Evolutionary conservation across 306 rosid genomes (phyloP).

Genomic region (Dryas alaskensis): DNA sequence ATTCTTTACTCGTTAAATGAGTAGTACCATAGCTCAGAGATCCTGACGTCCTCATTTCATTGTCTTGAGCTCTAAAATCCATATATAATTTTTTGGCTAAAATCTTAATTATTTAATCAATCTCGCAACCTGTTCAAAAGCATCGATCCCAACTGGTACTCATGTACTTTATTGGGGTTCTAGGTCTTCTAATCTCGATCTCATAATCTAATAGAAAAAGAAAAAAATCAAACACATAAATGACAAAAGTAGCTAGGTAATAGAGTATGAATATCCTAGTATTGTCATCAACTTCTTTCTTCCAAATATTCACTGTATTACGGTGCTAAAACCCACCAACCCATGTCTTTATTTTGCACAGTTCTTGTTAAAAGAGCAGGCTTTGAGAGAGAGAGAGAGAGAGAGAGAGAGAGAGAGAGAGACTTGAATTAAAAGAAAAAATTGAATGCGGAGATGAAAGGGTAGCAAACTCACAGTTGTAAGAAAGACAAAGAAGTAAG

Average conservation of each 20-base stretch:
- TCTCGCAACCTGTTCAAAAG: background rate
- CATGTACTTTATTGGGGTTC: slow-evolving; percentile 17
- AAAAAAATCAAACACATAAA: background rate
- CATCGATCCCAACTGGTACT: slow-evolving; percentile 3
- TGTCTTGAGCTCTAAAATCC: slow-evolving; percentile 43
- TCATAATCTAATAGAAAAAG: background rate
- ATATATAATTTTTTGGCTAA: slow-evolving; percentile 11
- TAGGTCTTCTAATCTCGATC: background rate
- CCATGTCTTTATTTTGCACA: slow-evolving; percentile 12
- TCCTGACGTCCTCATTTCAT: slow-evolving; percentile 38
- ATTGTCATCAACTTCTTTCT: background rate
- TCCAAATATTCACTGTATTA: background rate
- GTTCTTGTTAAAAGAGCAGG: slow-evolving; percentile 6
- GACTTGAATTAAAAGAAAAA: background rate
- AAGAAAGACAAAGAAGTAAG: slow-evolving; percentile 1
- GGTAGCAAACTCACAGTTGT: slow-evolving; percentile 27
- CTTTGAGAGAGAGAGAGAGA: background rate
- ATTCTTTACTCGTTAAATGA: slow-evolving; percentile 18
- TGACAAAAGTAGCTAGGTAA: slow-evolving; percentile 1
- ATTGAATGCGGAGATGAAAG: slow-evolving; percentile 1
- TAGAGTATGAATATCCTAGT: background rate
- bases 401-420: background rate
- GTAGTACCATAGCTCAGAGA: slow-evolving; percentile 14
- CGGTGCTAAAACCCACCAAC: slow-evolving; percentile 2
- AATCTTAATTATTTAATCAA: background rate